A percentile compares a stretch with the other conserved stretches of the same genome.
Evolutionary conservation across 331 rosid species (phyloP).

Genomic region (Rhamnella rubrinervis): DNA sequence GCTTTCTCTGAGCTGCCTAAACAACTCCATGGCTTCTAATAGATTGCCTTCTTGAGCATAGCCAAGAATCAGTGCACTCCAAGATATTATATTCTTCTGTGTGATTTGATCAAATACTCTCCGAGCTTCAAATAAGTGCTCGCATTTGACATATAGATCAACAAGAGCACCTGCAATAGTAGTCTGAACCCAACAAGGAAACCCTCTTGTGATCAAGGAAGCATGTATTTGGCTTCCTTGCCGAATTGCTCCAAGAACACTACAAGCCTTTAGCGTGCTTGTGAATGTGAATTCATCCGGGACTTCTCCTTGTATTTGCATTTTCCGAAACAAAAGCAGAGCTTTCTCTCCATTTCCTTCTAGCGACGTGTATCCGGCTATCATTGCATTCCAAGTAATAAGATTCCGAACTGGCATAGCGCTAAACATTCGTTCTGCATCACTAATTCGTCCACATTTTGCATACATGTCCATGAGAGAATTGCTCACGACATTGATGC

Average conservation of each 20-base stretch:
- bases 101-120: slow-evolving; percentile 52
- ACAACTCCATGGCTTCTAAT: slow-evolving; percentile 51
- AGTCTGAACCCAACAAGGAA: slow-evolving; percentile 33
- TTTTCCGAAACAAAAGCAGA: slow-evolving; percentile 39
- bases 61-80: slow-evolving; percentile 62
- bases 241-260: slow-evolving; percentile 38
- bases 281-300: slow-evolving; percentile 58
- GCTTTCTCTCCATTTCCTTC: slow-evolving; percentile 45
- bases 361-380: slow-evolving; percentile 40
- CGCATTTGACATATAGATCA: slow-evolving; percentile 56
- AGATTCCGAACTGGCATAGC: slow-evolving; percentile 44
- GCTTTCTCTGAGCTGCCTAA: slow-evolving; percentile 50
- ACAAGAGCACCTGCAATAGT: slow-evolving; percentile 54
- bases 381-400: slow-evolving; percentile 66
- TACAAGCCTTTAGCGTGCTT: slow-evolving; percentile 60
- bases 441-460: slow-evolving; percentile 49
- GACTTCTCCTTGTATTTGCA: slow-evolving; percentile 48
- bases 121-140: slow-evolving; percentile 41
- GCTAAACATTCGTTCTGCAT: slow-evolving; percentile 42
- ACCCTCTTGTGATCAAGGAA: slow-evolving; percentile 45
- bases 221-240: slow-evolving; percentile 63
- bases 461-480: slow-evolving; percentile 62
- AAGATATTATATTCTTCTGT: slow-evolving; percentile 45
- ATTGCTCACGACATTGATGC: slow-evolving; percentile 47
- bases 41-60: slow-evolving; percentile 59